A percentile compares a stretch with the other conserved stretches of the same genome.
These are phyloP conservation scores for Raddia distichophylla DNA, from an alignment of 176 grass and related monocot genomes.

Conservation along the genomic window DNA sequence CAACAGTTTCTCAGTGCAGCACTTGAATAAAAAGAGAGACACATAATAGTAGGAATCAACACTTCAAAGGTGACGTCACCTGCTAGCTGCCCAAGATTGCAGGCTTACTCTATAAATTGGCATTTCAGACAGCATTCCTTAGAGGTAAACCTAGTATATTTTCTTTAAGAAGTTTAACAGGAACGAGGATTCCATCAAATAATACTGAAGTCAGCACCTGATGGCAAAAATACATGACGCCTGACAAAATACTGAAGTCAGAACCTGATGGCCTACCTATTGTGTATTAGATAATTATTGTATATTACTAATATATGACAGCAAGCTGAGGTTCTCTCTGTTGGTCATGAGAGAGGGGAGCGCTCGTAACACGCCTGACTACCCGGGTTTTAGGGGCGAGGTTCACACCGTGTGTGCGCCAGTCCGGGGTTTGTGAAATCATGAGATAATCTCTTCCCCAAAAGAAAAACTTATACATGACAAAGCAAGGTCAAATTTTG, in stretches of 20 bases:
- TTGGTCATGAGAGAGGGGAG: too few relatives aligned
- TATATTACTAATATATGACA: background rate
- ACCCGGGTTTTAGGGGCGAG: too few relatives aligned
- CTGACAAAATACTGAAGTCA: background rate
- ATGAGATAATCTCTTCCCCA: too few relatives aligned
- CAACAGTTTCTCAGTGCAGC: background rate
- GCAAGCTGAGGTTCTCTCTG: too few relatives aligned
- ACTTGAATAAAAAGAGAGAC: background rate
- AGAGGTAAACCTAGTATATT: background rate
- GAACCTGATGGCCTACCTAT: background rate
- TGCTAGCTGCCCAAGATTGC: background rate
- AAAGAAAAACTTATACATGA: background rate
- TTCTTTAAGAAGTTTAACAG: slow-evolving; percentile 1
- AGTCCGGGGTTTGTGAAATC: too few relatives aligned
- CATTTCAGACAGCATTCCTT: slow-evolving; percentile 6
- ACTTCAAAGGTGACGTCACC: slow-evolving; percentile 15
- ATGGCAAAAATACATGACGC: too few relatives aligned
- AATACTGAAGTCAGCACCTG: background rate
- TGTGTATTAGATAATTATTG: background rate
- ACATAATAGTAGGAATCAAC: background rate
- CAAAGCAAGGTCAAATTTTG: slow-evolving; percentile 15
- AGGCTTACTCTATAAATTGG: background rate
- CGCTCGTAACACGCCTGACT: too few relatives aligned
- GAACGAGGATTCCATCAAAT: background rate
- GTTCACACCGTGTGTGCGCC: too few relatives aligned